Conservation (phyloP, 495 filamentous ascomycete genomes). For the Podospora bellae-mahoneyi region DNA sequence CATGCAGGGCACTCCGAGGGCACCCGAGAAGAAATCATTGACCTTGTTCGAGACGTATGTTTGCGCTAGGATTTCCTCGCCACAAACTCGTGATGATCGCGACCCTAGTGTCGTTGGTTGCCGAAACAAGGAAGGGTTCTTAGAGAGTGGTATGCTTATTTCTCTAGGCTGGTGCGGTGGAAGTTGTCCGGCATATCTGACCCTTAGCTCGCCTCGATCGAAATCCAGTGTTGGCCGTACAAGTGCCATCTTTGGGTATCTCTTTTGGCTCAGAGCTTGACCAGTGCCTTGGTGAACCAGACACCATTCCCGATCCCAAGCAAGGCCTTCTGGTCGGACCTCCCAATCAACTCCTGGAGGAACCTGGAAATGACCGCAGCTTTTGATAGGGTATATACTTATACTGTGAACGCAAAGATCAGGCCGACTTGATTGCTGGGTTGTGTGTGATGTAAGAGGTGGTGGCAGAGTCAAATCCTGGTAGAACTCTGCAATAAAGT, state of each 20-base stretch:
- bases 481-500: conserved; percentile 77
- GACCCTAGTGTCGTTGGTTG: conserved; percentile 28
- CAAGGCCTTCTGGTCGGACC: conserved; percentile 70
- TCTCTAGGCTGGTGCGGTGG: conserved; percentile 35
- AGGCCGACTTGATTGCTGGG: conserved; percentile 14
- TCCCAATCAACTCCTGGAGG: conserved; percentile 65
- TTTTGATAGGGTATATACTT: conserved; percentile 81
- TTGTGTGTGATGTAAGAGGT: not conserved
- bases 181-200: conserved; percentile 48
- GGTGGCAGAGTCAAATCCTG: conserved; percentile 43
- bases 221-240: conserved; percentile 70
- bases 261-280: conserved; percentile 75
- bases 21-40: conserved; percentile 68
- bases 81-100: conserved; percentile 66
- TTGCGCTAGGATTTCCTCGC: conserved; percentile 65
- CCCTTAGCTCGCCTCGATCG: conserved; percentile 45
- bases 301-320: conserved; percentile 95
- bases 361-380: conserved; percentile 74
- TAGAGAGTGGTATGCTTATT: conserved; percentile 62
- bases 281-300: conserved; percentile 79
- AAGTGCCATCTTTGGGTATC: conserved; percentile 77
- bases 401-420: conserved; percentile 55
- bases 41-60: conserved; percentile 62
- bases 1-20: conserved; percentile 71
- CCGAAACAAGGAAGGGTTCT: conserved; percentile 52